phyloP scores from a whole-genome alignment of 2,329 filamentous ascomycete species.

The Fusarium agapanthi region DNA sequence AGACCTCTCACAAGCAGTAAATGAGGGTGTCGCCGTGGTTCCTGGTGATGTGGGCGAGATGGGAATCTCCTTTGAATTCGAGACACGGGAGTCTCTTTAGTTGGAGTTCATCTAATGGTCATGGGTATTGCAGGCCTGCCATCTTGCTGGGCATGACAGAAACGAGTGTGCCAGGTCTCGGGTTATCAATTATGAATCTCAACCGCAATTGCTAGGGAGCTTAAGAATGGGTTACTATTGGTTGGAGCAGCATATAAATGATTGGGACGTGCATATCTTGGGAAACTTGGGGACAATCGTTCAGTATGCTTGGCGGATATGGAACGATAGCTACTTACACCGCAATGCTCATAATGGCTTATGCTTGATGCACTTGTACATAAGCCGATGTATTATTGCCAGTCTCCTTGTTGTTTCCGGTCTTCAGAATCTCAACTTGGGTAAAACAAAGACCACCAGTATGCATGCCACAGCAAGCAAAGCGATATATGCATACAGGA shows the following conservation, averaged over 20 bases:
- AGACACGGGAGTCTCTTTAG: not conserved
- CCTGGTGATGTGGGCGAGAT: not conserved
- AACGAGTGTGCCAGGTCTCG: not conserved
- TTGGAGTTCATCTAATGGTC: not conserved
- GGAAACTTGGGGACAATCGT: not conserved
- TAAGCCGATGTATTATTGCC: not conserved
- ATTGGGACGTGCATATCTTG: not conserved
- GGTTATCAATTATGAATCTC: not conserved
- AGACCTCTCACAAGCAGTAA: not conserved
- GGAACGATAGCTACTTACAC: not conserved
- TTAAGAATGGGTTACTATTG: not conserved
- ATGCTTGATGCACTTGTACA: not conserved
- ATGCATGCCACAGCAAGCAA: conserved; percentile 82
- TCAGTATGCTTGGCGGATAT: not conserved
- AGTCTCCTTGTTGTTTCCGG: not conserved
- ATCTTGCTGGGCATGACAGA: not conserved
- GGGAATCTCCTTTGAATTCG: not conserved
- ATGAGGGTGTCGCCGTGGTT: too few species aligned
- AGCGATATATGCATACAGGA: conserved; percentile 86
- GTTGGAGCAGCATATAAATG: not conserved
- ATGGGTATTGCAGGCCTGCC: not conserved
- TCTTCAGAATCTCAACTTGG: conserved; percentile 80
- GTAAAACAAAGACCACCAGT: conserved; percentile 83
- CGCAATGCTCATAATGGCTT: not conserved
- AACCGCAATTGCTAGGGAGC: not conserved